Conservation (phyloP, 2,329 filamentous ascomycete genomes). For the Curvularia eragrostidis region DNA sequence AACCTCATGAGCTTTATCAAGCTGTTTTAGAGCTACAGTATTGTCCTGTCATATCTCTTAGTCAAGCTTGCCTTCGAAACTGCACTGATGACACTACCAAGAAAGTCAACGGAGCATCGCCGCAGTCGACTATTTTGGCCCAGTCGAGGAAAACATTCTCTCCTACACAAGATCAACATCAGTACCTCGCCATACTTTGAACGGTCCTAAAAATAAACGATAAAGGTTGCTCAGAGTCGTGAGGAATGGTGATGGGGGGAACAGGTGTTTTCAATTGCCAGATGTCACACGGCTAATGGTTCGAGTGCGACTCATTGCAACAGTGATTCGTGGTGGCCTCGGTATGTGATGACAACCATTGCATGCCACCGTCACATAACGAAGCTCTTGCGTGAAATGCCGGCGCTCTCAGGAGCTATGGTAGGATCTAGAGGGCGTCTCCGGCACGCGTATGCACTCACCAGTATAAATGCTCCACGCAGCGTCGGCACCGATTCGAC, state of each 20-base stretch:
- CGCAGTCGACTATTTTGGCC: constrained; percentile 63
- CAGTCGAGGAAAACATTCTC: constrained; percentile 56
- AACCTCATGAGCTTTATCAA: constrained; percentile 60
- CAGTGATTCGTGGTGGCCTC: background rate
- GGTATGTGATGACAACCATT: background rate
- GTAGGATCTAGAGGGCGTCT: background rate
- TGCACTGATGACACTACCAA: constrained; percentile 42
- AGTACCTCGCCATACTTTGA: background rate
- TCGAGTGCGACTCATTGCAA: background rate
- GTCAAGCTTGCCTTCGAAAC: background rate
- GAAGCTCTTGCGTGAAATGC: background rate
- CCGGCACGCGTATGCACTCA: constrained; percentile 16
- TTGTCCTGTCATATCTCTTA: constrained; percentile 54
- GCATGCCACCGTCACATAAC: background rate
- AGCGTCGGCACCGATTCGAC: constrained; percentile 53
- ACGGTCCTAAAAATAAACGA: background rate
- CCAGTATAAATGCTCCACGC: constrained; percentile 60
- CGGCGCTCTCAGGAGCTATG: background rate
- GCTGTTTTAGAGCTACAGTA: constrained; percentile 61
- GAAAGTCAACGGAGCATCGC: constrained; percentile 60
- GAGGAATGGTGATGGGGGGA: too few relatives aligned
- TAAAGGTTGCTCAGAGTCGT: background rate
- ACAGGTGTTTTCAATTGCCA: background rate
- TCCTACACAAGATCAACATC: constrained; percentile 26
- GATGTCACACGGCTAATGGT: background rate